Evolutionary conservation across 352 stramenopile species (phyloP).

Genomic region (Phytophthora sojae): DNA sequence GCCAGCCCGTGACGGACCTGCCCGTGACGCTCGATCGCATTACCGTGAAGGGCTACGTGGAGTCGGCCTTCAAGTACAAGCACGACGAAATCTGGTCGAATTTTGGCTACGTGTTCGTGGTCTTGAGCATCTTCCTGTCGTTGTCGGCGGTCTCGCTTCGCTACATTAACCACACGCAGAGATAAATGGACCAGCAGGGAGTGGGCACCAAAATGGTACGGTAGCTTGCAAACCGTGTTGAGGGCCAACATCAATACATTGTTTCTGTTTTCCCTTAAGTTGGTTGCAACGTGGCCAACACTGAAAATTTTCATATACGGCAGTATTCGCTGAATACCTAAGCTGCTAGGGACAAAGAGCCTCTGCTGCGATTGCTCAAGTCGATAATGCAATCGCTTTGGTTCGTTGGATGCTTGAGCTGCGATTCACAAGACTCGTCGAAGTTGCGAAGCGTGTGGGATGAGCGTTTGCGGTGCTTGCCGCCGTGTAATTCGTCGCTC

Average conservation of each 20-base stretch:
- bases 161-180: slow-evolving; percentile 45
- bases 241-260: no score
- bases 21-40: slow-evolving; percentile 24
- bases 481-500: slow-evolving; percentile 6
- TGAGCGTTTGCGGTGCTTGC: slow-evolving; percentile 28
- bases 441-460: slow-evolving; percentile 52
- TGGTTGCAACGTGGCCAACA: no score
- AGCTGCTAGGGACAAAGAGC: slow-evolving; percentile 2
- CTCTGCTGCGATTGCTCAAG: slow-evolving; percentile 2
- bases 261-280: no score
- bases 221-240: no score
- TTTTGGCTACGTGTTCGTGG: slow-evolving; percentile 33
- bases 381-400: slow-evolving; percentile 3
- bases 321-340: neutral
- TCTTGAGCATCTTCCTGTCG: slow-evolving; percentile 33
- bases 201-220: no score
- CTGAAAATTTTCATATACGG: no score
- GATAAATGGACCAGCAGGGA: no score
- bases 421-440: slow-evolving; percentile 42
- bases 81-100: slow-evolving; percentile 31
- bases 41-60: slow-evolving; percentile 22
- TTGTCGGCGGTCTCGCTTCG: slow-evolving; percentile 34
- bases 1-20: slow-evolving; percentile 21
- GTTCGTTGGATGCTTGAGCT: neutral
- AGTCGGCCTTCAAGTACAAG: slow-evolving; percentile 34